Evolutionary conservation across 305 asterid genomes (phyloP).

Genomic region (Solanum hybrid): DNA sequence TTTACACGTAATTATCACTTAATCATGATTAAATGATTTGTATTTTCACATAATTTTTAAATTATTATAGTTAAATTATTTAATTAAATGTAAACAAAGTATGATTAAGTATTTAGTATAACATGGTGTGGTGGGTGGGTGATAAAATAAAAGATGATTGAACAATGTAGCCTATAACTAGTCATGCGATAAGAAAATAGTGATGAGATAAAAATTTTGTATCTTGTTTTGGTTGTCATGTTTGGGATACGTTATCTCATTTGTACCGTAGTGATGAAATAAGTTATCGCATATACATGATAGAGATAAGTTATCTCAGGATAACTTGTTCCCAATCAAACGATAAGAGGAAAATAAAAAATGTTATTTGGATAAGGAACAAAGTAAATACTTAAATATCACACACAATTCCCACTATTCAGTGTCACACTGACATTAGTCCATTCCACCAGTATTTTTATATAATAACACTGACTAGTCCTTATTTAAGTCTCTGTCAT

Average conservation of each 20-base stretch:
- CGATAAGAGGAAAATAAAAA: neutral
- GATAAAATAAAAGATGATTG: neutral
- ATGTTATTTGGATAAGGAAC: slow-evolving; percentile 14
- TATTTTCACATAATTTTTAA: neutral
- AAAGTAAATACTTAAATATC: slow-evolving; percentile 23
- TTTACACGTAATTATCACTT: neutral
- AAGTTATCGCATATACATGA: too few species aligned
- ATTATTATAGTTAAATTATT: neutral
- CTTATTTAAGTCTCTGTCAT: neutral
- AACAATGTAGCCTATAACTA: neutral
- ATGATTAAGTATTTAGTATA: neutral
- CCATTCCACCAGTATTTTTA: neutral
- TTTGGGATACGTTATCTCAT: neutral
- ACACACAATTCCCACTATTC: slow-evolving; percentile 26
- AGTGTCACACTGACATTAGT: neutral
- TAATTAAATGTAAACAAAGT: neutral
- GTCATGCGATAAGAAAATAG: too few species aligned
- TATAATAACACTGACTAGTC: neutral
- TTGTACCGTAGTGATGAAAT: neutral
- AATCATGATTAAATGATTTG: neutral
- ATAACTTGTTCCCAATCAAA: neutral
- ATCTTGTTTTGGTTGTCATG: too few species aligned
- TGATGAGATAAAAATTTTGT: too few species aligned
- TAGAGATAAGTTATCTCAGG: too few species aligned
- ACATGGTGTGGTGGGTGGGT: neutral